Percentiles rank a stretch among this genome's conserved stretches.
Conservation (phyloP, 148 eudicot species). For the Arctostaphylos glauca region DNA sequence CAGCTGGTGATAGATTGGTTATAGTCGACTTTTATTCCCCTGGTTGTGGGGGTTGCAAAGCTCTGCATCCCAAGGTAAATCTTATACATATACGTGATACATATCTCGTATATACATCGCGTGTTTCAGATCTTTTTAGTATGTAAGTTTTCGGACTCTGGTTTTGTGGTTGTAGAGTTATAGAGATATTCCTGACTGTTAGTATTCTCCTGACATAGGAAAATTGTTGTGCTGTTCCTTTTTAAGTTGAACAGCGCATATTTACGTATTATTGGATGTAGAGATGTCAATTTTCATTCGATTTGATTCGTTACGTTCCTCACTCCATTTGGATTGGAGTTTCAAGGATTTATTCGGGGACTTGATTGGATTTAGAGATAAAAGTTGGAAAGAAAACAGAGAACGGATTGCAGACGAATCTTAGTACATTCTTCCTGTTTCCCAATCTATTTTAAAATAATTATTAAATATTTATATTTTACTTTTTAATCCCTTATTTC, state of each 20-base stretch:
- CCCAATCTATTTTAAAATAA: too few relatives aligned
- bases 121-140: background rate
- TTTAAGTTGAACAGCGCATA: background rate
- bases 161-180: background rate
- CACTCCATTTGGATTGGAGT: too few relatives aligned
- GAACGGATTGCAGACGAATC: too few relatives aligned
- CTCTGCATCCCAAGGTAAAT: slow-evolving; percentile 87
- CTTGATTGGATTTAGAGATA: too few relatives aligned
- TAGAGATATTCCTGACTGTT: background rate
- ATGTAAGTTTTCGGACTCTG: background rate
- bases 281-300: too few relatives aligned
- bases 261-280: background rate
- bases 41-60: slow-evolving; percentile 93
- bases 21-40: slow-evolving; percentile 83
- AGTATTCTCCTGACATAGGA: background rate
- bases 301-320: too few relatives aligned
- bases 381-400: too few relatives aligned
- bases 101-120: background rate
- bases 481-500: too few relatives aligned
- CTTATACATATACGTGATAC: background rate
- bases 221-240: background rate
- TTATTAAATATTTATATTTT: too few relatives aligned
- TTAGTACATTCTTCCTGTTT: too few relatives aligned
- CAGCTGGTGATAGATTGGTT: slow-evolving; percentile 73
- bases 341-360: too few relatives aligned